phyloP scores from a whole-genome alignment of 768 basidiomycete genomes.

The Amanita subjunquillea region DNA sequence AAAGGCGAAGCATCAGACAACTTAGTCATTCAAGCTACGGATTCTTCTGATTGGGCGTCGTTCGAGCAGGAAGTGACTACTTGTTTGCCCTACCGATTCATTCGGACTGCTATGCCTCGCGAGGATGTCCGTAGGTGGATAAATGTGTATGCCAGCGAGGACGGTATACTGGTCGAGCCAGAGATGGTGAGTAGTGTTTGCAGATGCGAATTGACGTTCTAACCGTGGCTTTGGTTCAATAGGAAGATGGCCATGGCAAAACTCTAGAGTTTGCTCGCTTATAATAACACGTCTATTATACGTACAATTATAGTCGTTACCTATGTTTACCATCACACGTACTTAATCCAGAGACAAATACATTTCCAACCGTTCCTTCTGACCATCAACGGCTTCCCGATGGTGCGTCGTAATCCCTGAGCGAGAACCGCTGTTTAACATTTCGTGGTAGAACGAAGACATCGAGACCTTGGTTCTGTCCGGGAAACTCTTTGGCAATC shows the following conservation, averaged over 20 bases:
- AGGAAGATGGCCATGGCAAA: neutral
- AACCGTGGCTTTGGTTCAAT: neutral
- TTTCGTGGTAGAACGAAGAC: conserved; percentile 13
- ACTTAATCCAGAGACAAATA: neutral
- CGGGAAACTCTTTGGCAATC: conserved; percentile 4
- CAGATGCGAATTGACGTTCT: neutral
- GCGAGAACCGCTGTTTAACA: neutral
- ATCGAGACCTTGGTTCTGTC: conserved; percentile 17
- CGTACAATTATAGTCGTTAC: too few species aligned
- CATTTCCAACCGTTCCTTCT: neutral
- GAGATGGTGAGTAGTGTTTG: neutral
- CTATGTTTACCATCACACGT: neutral
- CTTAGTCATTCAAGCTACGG: neutral
- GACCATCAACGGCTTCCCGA: neutral
- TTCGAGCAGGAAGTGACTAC: neutral
- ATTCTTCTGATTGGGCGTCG: neutral
- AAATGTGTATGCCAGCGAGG: neutral
- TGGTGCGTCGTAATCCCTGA: neutral
- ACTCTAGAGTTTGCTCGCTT: too few species aligned
- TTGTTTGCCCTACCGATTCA: neutral
- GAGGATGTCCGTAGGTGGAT: neutral
- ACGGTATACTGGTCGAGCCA: neutral
- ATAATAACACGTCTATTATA: too few species aligned
- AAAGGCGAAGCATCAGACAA: neutral
- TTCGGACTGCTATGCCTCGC: neutral